Evolutionary conservation across 768 basidiomycete genomes (phyloP).

Genomic region (Lactarius sp.): DNA sequence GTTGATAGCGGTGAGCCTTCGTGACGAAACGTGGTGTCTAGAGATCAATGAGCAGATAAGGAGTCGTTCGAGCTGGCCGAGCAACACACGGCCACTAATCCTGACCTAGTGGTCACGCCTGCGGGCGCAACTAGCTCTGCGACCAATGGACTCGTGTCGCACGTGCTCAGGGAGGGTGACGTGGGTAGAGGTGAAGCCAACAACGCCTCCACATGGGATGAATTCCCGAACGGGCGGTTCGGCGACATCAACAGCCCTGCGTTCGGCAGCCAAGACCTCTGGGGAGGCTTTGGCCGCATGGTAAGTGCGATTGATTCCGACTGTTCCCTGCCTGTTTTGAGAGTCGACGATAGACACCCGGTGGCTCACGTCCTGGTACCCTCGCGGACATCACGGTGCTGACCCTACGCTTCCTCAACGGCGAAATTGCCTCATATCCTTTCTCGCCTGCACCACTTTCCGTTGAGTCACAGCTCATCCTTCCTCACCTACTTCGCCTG

Average conservation of each 20-base stretch:
- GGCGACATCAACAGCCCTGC: conserved; percentile 98
- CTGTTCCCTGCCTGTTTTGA: neutral
- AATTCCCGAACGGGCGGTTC: conserved; percentile 98
- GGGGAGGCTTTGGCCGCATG: conserved; percentile 64
- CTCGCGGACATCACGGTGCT: conserved; percentile 65
- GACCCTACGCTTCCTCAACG: conserved; percentile 77
- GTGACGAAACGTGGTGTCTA: neutral
- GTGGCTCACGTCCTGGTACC: conserved; percentile 6
- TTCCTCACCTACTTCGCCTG: conserved; percentile 69
- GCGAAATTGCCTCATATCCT: conserved; percentile 70
- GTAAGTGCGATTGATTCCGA: conserved; percentile 34
- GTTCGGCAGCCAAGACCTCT: conserved; percentile 75
- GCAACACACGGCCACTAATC: conserved; percentile 28
- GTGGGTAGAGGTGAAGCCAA: conserved; percentile 70
- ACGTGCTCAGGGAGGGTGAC: conserved; percentile 48
- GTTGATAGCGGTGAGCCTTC: conserved; percentile 54
- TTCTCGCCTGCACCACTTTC: conserved; percentile 83
- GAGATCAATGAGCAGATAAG: conserved; percentile 24
- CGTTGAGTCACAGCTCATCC: conserved; percentile 75
- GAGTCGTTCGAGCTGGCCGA: conserved; percentile 30
- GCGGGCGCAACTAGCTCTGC: conserved; percentile 60
- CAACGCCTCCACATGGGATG: conserved; percentile 81
- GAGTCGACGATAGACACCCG: conserved; percentile 5
- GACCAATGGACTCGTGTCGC: conserved; percentile 46
- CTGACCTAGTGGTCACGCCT: conserved; percentile 55